A percentile compares a stretch with the other conserved stretches of the same genome.
Evolutionary conservation across 352 stramenopile species (phyloP).

Genomic region (Phytophthora podocarpi): DNA sequence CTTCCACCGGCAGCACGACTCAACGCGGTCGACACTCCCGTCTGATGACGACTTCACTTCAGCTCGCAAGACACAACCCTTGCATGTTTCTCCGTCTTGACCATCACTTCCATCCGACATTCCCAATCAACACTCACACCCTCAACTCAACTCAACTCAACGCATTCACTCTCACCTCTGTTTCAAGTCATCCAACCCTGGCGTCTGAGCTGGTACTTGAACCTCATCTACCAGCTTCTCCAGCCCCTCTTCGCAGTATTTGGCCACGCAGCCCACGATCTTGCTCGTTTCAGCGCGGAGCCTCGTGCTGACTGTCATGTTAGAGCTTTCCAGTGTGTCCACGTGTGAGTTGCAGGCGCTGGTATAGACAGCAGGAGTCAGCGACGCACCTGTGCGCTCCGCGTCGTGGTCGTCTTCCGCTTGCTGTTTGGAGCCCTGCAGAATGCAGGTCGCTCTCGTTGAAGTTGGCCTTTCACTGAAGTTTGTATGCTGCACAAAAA

Average conservation of each 20-base stretch:
- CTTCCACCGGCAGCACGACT: not conserved
- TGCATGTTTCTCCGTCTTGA: not conserved
- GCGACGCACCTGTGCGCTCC: conserved; percentile 4
- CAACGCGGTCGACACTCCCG: not conserved
- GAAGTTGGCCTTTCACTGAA: conserved; percentile 16
- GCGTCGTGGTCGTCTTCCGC: not conserved
- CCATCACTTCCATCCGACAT: too few species aligned
- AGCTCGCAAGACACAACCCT: not conserved
- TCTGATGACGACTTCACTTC: not conserved
- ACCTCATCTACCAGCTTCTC: too few species aligned
- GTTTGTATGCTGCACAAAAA: conserved; percentile 4
- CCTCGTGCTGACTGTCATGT: not conserved
- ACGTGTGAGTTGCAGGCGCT: not conserved
- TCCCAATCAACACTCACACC: too few species aligned
- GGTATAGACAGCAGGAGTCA: not conserved
- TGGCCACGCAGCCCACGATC: conserved; percentile 8
- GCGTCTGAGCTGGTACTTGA: too few species aligned
- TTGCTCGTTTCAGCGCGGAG: conserved; percentile 17
- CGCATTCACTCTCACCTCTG: conserved; percentile 1
- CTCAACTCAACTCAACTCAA: too few species aligned
- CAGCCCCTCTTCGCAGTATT: conserved; percentile 11
- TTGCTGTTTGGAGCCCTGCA: conserved; percentile 20
- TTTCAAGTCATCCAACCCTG: not conserved
- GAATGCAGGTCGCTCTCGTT: conserved; percentile 32
- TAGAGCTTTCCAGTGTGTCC: not conserved